Evolutionary conservation across 768 basidiomycete genomes (phyloP).

Genomic region (Hortiboletus campestris): DNA sequence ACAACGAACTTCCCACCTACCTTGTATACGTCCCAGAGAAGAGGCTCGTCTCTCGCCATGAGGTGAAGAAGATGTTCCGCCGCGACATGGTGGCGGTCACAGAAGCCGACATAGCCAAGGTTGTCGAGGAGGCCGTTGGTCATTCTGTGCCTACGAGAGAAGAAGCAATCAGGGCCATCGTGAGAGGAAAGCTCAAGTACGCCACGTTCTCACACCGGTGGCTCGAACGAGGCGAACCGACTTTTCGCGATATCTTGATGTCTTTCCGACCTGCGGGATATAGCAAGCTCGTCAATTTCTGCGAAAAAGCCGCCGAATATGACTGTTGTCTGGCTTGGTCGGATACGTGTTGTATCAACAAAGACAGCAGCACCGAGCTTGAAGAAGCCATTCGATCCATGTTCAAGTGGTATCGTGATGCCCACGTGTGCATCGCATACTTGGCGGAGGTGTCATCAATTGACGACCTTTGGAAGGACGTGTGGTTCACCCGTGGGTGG

Average conservation of each 20-base stretch:
- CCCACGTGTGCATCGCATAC: conserved; percentile 33
- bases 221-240: conserved; percentile 31
- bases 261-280: conserved; percentile 30
- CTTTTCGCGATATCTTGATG: conserved; percentile 30
- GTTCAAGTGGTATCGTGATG: conserved; percentile 33
- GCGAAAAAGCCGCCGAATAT: conserved; percentile 27
- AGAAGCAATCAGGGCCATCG: conserved; percentile 24
- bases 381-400: conserved; percentile 35
- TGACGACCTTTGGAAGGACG: conserved; percentile 25
- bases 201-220: conserved; percentile 31
- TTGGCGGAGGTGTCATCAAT: conserved; percentile 29
- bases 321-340: conserved; percentile 32
- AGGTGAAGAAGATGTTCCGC: conserved; percentile 32
- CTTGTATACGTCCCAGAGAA: conserved; percentile 27
- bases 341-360: conserved; percentile 37
- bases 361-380: conserved; percentile 34
- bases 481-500: conserved; percentile 35
- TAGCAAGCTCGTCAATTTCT: conserved; percentile 24
- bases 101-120: conserved; percentile 22
- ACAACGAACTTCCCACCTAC: conserved; percentile 32
- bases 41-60: conserved; percentile 29
- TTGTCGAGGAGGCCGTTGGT: conserved; percentile 17
- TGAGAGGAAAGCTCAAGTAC: conserved; percentile 25
- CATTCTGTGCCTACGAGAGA: conserved; percentile 28
- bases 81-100: conserved; percentile 25